Evolutionary conservation across 2,329 filamentous ascomycete genomes (phyloP).

Genomic region (Colletotrichum coccodes): DNA sequence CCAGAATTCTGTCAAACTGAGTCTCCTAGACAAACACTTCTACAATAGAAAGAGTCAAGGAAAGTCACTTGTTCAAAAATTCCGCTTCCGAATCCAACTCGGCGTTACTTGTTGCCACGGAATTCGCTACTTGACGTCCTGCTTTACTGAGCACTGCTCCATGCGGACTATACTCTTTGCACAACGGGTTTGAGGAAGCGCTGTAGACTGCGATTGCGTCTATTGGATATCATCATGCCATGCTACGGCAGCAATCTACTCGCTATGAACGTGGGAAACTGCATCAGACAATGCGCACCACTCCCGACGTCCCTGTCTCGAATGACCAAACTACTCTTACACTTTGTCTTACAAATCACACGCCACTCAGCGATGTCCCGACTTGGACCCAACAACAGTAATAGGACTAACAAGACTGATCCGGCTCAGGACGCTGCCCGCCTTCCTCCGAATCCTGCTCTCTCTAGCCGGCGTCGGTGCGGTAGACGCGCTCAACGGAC

Average conservation of each 20-base stretch:
- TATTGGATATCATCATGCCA: slow-evolving; percentile 5
- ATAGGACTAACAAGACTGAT: slow-evolving; percentile 28
- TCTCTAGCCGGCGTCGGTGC: not conserved
- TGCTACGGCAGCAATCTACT: not conserved
- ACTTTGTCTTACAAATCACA: not conserved
- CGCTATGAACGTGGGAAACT: not conserved
- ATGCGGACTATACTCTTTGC: too few species aligned
- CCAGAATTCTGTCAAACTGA: too few species aligned
- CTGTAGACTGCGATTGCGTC: not conserved
- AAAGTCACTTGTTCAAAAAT: too few species aligned
- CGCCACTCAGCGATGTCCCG: not conserved
- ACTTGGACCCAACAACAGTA: not conserved
- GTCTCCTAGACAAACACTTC: too few species aligned
- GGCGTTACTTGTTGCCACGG: too few species aligned
- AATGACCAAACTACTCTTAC: not conserved
- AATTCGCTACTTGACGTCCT: too few species aligned
- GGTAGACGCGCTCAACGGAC: slow-evolving; percentile 30
- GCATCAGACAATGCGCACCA: too few species aligned
- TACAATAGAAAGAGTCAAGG: too few species aligned
- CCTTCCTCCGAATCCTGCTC: slow-evolving; percentile 25
- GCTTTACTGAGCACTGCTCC: too few species aligned
- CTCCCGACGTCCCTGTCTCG: too few species aligned
- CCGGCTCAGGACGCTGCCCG: slow-evolving; percentile 28
- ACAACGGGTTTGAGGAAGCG: too few species aligned
- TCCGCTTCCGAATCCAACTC: too few species aligned